A percentile compares a stretch with the other conserved stretches of the same genome.
Conservation (phyloP, 2,329 filamentous ascomycete species). For the Fusarium chaquense region DNA sequence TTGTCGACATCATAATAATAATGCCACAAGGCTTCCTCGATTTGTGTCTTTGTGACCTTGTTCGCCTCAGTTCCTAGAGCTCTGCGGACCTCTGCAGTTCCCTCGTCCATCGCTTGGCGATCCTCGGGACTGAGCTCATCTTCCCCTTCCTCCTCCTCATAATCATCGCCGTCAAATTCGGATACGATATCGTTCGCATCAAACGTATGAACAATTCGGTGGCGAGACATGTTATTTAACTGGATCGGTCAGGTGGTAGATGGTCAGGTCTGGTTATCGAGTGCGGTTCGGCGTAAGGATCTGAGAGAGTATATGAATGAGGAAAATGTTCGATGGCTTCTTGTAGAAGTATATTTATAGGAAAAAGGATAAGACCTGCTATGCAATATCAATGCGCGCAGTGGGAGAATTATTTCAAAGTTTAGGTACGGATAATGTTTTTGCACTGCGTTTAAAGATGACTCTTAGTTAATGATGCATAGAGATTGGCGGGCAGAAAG, state of each 20-base stretch:
- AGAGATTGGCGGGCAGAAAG: constrained; percentile 33
- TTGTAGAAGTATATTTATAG: not conserved
- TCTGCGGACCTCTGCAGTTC: constrained; percentile 74
- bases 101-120: constrained; percentile 67
- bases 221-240: constrained; percentile 43
- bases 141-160: constrained; percentile 60
- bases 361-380: not conserved
- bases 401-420: not conserved
- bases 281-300: not conserved
- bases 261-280: not conserved
- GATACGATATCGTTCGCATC: constrained; percentile 62
- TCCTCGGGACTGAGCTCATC: constrained; percentile 63
- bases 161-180: constrained; percentile 62
- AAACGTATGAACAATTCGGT: constrained; percentile 56
- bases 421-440: not conserved
- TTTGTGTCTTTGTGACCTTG: constrained; percentile 72
- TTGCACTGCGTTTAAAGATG: not conserved
- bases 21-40: constrained; percentile 92
- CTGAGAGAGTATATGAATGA: not conserved
- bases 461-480: no score
- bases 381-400: not conserved
- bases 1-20: constrained; percentile 96
- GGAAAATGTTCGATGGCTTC: not conserved
- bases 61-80: constrained; percentile 70
- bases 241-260: not conserved